A percentile compares a stretch with the other conserved stretches of the same genome.
Evolutionary conservation across 2,329 filamentous ascomycete genomes (phyloP).

Genomic region (Clonostachys rosea): DNA sequence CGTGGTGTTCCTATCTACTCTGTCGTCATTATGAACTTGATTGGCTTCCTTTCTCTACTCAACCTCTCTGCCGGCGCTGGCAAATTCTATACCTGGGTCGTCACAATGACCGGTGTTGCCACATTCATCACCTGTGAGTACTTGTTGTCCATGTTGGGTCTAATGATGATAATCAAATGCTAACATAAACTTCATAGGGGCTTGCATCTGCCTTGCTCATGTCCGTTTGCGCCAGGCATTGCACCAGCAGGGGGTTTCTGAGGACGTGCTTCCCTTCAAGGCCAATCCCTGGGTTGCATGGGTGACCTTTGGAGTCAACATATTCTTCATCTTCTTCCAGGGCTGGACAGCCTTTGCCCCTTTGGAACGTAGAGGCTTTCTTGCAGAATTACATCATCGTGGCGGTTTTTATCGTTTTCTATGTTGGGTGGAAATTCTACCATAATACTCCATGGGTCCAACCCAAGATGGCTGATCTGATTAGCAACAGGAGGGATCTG

Average conservation of each 20-base stretch:
- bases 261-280: conserved; percentile 50
- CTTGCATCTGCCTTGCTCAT: no score
- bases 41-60: conserved; percentile 71
- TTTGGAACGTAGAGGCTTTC: conserved; percentile 30
- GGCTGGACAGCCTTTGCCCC: conserved; percentile 57
- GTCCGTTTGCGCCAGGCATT: conserved; percentile 56
- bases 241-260: conserved; percentile 49
- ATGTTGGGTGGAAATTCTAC: no score
- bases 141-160: conserved; percentile 28
- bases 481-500: no score
- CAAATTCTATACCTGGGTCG: conserved; percentile 63
- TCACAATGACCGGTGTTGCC: conserved; percentile 65
- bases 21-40: conserved; percentile 65
- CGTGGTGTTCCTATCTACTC: conserved; percentile 58
- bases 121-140: conserved; percentile 70
- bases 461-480: no score
- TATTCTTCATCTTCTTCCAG: conserved; percentile 56
- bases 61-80: conserved; percentile 64
- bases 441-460: no score
- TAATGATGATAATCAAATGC: no score
- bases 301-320: conserved; percentile 56
- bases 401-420: no score
- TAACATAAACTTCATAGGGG: no score
- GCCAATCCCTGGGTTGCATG: conserved; percentile 52
- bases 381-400: no score